Conservation (phyloP, 306 rosid genomes). For the Castanopsis chinensis region DNA sequence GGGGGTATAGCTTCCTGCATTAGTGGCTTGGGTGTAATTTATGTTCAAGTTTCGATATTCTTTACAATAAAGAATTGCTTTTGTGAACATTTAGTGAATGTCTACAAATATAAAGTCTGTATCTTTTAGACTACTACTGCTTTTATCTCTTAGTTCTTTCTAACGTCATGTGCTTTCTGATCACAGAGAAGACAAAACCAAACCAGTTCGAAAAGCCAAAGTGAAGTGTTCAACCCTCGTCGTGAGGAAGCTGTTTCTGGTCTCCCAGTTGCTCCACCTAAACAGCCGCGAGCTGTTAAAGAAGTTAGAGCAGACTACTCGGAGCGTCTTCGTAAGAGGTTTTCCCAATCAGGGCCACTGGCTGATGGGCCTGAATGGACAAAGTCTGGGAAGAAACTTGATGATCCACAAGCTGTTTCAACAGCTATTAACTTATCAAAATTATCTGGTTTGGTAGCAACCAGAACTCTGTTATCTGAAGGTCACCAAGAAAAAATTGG, state of each 20-base stretch:
- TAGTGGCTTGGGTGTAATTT: no score
- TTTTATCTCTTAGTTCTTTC: conserved; percentile 10
- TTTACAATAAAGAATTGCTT: no score
- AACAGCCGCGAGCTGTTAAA: conserved; percentile 37
- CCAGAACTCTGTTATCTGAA: conserved; percentile 40
- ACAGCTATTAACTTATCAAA: conserved; percentile 44
- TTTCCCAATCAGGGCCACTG: conserved; percentile 76
- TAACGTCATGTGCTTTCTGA: conserved; percentile 4
- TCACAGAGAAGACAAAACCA: conserved; percentile 53
- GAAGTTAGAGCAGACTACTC: conserved; percentile 37
- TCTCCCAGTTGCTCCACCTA: conserved; percentile 42
- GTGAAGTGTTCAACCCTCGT: conserved; percentile 46
- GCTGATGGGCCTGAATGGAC: conserved; percentile 44
- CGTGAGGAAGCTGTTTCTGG: conserved; percentile 59
- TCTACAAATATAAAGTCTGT: not conserved
- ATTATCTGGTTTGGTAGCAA: conserved; percentile 59
- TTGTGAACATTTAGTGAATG: no score
- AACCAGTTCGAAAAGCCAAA: conserved; percentile 41
- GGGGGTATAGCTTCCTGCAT: no score
- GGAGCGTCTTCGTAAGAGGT: conserved; percentile 39
- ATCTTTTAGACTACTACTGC: not conserved
- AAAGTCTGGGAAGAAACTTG: conserved; percentile 45
- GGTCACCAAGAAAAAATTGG: conserved; percentile 48
- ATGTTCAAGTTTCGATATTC: no score
- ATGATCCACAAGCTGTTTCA: conserved; percentile 31